phyloP scores from a whole-genome alignment of 169 alveolate species.

The Cryptosporidium muris region DNA sequence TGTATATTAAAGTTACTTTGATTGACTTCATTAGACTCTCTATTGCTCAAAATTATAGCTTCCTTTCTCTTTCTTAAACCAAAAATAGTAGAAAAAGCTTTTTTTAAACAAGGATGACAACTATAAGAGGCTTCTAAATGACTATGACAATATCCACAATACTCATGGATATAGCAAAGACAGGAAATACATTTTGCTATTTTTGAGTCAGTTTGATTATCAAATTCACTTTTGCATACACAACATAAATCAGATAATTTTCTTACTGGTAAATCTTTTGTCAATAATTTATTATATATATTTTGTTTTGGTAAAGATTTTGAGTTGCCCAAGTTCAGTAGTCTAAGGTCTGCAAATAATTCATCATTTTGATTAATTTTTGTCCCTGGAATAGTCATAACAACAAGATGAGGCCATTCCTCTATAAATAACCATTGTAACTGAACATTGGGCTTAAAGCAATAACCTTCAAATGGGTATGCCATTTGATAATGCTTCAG shows the following conservation, averaged over 20 bases:
- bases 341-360: conserved; percentile 46
- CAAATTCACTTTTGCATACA: conserved; percentile 35
- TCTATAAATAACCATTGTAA: conserved; percentile 59
- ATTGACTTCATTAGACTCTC: not conserved
- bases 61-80: conserved; percentile 12
- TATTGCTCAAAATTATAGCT: not conserved
- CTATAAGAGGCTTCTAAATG: conserved; percentile 9
- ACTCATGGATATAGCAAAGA: conserved; percentile 10
- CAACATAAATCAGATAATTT: conserved; percentile 4
- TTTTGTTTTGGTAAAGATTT: not conserved
- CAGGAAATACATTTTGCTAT: conserved; percentile 19
- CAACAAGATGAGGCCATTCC: conserved; percentile 68
- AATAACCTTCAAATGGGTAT: conserved; percentile 48
- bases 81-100: conserved; percentile 17
- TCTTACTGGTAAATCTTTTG: not conserved
- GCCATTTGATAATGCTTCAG: conserved; percentile 47
- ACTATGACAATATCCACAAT: conserved; percentile 21
- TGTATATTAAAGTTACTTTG: not conserved
- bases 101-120: conserved; percentile 24
- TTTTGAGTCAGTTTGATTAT: not conserved
- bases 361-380: conserved; percentile 60
- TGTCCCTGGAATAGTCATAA: conserved; percentile 56
- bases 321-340: not conserved
- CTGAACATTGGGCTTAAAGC: conserved; percentile 43
- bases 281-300: not conserved